These are phyloP conservation scores for Colletotrichum echinochloae DNA, from an alignment of 2,329 filamentous ascomycete species.

Conservation along the genomic window DNA sequence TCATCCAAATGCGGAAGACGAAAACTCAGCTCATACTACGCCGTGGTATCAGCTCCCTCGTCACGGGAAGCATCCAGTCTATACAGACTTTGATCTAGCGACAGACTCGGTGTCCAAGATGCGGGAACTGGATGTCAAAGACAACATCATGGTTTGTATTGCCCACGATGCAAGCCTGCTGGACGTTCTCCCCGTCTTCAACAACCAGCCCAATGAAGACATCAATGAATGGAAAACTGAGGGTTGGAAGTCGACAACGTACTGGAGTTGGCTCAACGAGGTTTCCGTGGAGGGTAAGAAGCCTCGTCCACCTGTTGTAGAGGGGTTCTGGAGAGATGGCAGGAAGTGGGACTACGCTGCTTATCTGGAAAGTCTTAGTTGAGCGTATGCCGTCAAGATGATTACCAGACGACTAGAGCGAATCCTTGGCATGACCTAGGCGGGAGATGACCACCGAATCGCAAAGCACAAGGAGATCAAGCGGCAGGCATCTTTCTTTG, in stretches of 20 bases:
- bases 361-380: not conserved
- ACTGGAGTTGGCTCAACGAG: constrained; percentile 39
- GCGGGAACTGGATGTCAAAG: constrained; percentile 31
- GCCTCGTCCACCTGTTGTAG: constrained; percentile 18
- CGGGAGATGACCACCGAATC: too few species aligned
- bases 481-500: constrained; percentile 40
- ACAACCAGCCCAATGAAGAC: constrained; percentile 15
- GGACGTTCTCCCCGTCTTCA: constrained; percentile 33
- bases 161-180: constrained; percentile 33
- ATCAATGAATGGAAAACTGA: constrained; percentile 35
- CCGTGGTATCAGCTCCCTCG: constrained; percentile 29
- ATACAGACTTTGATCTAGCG: constrained; percentile 23
- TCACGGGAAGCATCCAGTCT: constrained; percentile 19
- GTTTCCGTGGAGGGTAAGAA: constrained; percentile 24
- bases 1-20: constrained; percentile 19
- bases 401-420: not conserved
- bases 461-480: not conserved
- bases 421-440: too few species aligned
- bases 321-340: constrained; percentile 35
- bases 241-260: constrained; percentile 27
- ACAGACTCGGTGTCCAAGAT: constrained; percentile 32
- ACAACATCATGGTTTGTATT: constrained; percentile 36
- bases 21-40: not conserved
- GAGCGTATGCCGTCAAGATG: not conserved
- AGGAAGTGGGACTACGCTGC: constrained; percentile 31